Evolutionary conservation across 495 filamentous ascomycete species (phyloP).

Genomic region (Aspergillus heteromorphus): DNA sequence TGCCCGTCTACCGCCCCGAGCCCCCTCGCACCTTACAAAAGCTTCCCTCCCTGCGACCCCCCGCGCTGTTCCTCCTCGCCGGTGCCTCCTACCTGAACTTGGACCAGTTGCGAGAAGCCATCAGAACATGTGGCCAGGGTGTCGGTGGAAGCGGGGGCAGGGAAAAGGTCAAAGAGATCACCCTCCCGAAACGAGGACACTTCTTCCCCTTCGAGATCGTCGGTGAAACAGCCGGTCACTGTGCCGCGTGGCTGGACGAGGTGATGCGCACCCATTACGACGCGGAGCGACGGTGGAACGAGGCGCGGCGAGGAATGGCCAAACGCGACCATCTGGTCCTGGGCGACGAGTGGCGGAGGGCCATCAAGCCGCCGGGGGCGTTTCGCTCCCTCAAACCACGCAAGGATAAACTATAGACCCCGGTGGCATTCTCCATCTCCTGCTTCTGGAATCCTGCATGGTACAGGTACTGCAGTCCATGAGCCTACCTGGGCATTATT

Average conservation of each 20-base stretch:
- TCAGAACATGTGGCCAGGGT: not conserved
- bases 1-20: not conserved
- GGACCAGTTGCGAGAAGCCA: not conserved
- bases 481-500: too few relatives aligned
- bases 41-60: not conserved
- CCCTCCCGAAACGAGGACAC: not conserved
- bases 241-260: not conserved
- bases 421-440: too few relatives aligned
- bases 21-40: not conserved
- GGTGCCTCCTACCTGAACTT: not conserved
- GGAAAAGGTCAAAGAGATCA: not conserved
- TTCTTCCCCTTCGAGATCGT: not conserved
- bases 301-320: not conserved
- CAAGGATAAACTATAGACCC: too few relatives aligned
- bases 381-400: too few relatives aligned
- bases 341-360: not conserved
- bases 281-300: not conserved
- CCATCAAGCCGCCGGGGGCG: slow-evolving; percentile 32
- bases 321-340: not conserved
- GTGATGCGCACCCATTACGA: not conserved
- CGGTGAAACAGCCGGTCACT: not conserved
- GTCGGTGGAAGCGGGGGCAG: not conserved
- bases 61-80: not conserved
- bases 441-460: too few relatives aligned
- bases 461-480: too few relatives aligned